Percentiles rank a stretch among this genome's conserved stretches.
These are phyloP conservation scores for Aspergillus unguis DNA, from an alignment of 2,329 filamentous ascomycete genomes.

Conservation along the genomic window DNA sequence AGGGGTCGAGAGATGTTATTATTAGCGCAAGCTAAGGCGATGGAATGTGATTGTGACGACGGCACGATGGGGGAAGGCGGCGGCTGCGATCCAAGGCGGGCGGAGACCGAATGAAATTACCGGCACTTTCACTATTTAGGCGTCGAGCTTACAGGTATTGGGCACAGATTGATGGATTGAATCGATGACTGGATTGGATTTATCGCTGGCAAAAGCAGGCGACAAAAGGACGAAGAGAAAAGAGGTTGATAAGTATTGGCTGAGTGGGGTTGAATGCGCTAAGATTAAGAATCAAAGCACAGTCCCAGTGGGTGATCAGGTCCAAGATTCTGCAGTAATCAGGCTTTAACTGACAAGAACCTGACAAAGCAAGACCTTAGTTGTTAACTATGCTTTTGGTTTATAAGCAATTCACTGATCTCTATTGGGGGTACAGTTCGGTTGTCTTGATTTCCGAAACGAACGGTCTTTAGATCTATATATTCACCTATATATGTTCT, in stretches of 20 bases:
- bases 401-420: not conserved
- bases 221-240: not conserved
- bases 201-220: not conserved
- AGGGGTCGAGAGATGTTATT: slow-evolving; percentile 10
- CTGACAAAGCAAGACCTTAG: too few species aligned
- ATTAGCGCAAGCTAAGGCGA: slow-evolving; percentile 10
- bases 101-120: slow-evolving; percentile 4
- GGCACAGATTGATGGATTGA: not conserved
- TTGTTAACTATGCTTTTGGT: not conserved
- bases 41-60: slow-evolving; percentile 15
- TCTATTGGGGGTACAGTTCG: not conserved
- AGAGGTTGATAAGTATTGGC: not conserved
- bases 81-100: slow-evolving; percentile 16
- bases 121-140: not conserved
- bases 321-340: not conserved
- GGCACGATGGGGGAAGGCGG: slow-evolving; percentile 10
- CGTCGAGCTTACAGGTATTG: not conserved
- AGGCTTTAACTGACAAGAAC: too few species aligned
- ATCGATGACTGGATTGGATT: not conserved
- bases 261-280: slow-evolving; percentile 1
- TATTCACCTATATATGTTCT: too few species aligned
- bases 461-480: too few species aligned
- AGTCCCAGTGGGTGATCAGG: slow-evolving; percentile 4
- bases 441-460: not conserved
- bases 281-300: not conserved